Evolutionary conservation across 805 yeast species (phyloP), one percentile per base, ranked within the genome.

Genomic region (Sungouiozyma ichnusensis): DNA sequence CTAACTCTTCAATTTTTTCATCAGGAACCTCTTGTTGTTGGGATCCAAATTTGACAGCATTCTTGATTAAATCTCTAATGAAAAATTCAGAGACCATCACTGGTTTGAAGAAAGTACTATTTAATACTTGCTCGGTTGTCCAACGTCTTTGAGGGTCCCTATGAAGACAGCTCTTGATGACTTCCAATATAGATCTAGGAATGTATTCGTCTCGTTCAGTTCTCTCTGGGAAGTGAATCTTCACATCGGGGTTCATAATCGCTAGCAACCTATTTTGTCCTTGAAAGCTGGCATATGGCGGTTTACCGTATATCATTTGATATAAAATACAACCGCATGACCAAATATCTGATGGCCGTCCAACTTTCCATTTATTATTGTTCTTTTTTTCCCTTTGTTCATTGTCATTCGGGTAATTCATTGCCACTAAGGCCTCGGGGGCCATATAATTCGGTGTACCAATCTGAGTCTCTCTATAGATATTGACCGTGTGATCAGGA

Each of bases 361-460:
- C 97, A 9, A 88, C 94, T 60, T 77, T 84, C 90, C 76, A 70
- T 20, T 63, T 62, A 27, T 53, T 55, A 4, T 51, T 53, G 2
- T 32, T 38, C 17, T 20, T 36, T 14, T 34, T 37, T 20, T 19
- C 32, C n/a, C 17, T 2, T 27, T 50, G 53, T 14, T 48, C 49
- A 18, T 49, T 36, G 8, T 41, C 36, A 33, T 44, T 43, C 8
- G 49, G 54, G 16, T 59, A 53, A 24, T 45, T 69, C 76, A 60
- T 82, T 3, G 62, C 94, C 36, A 81, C 71, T 45, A 90, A 65
- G 0, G 97, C 85, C 61, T 90, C 98, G 0, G 98, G 98, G 0
- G 98, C 96, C 97, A 90, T 92, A 60, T 90, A 92, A 58, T 84
- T 86, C 2, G 96, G 95, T 0, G 98, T 90, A 3, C 98, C 98